A percentile compares a stretch with the other conserved stretches of the same genome.
Evolutionary conservation across 306 rosid genomes (phyloP).

Genomic region (Rosa chinensis): DNA sequence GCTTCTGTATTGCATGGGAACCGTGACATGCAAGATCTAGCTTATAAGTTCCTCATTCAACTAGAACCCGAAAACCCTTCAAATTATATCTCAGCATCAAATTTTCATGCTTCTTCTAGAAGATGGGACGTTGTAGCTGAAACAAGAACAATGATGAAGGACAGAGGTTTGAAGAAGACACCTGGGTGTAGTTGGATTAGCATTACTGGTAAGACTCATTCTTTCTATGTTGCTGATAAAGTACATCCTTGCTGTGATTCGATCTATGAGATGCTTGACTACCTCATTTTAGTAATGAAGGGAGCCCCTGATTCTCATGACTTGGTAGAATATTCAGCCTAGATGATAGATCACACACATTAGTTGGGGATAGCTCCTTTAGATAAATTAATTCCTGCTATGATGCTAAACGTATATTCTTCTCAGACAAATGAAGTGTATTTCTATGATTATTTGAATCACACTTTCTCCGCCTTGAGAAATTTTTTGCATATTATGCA

Average conservation of each 20-base stretch:
- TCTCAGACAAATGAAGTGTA: background rate
- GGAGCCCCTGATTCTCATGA: slow-evolving; percentile 35
- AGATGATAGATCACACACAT: background rate
- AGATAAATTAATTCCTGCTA: background rate
- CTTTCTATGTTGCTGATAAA: slow-evolving; percentile 73
- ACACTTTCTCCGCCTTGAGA: background rate
- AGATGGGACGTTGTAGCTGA: slow-evolving; percentile 74
- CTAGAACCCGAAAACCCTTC: slow-evolving; percentile 77
- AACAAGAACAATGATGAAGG: slow-evolving; percentile 69
- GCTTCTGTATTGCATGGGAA: slow-evolving; percentile 64
- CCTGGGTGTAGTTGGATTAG: slow-evolving; percentile 89
- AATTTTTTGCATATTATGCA: background rate
- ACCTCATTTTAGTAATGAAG: slow-evolving; percentile 53
- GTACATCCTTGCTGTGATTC: slow-evolving; percentile 61
- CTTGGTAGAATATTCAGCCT: slow-evolving; percentile 18
- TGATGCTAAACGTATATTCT: background rate
- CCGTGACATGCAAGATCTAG: slow-evolving; percentile 53
- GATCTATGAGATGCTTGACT: slow-evolving; percentile 56
- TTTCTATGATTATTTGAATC: background rate
- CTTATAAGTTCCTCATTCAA: slow-evolving; percentile 53
- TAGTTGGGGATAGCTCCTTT: background rate
- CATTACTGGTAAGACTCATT: slow-evolving; percentile 48
- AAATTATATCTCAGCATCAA: slow-evolving; percentile 69
- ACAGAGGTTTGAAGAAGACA: slow-evolving; percentile 64
- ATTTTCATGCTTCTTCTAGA: slow-evolving; percentile 57